phyloP scores from a whole-genome alignment of 345 rosid species.

The Kandelia obovata region DNA sequence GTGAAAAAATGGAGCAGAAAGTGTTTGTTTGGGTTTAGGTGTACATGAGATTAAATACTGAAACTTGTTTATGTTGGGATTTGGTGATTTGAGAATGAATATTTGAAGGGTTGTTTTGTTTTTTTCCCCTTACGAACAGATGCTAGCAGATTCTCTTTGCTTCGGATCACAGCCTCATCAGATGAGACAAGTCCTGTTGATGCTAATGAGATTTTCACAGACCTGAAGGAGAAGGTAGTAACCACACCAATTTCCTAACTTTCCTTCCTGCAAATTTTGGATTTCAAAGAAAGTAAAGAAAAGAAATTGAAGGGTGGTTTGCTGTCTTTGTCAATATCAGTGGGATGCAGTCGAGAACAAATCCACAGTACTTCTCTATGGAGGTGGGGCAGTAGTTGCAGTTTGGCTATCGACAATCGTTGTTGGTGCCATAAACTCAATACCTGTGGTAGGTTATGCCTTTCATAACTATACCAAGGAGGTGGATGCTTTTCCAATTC shows the following conservation, averaged over 20 bases:
- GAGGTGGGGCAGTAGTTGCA: constrained; percentile 92
- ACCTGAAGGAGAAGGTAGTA: constrained; percentile 87
- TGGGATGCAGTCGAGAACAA: constrained; percentile 97
- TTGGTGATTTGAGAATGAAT: background rate
- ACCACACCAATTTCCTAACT: background rate
- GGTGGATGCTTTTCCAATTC: background rate
- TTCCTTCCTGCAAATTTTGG: background rate
- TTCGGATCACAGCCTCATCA: constrained; percentile 60
- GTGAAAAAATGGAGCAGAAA: no score
- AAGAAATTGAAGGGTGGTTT: constrained; percentile 8
- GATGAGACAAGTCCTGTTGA: constrained; percentile 60
- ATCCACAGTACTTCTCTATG: constrained; percentile 75
- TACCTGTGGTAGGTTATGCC: constrained; percentile 64
- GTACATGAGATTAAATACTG: no score
- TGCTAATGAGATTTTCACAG: constrained; percentile 64
- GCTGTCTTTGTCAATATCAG: constrained; percentile 31
- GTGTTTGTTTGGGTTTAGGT: no score
- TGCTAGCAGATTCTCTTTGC: constrained; percentile 42
- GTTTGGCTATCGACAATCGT: constrained; percentile 83
- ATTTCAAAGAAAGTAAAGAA: background rate
- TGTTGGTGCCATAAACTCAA: constrained; percentile 91
- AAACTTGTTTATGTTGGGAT: no score
- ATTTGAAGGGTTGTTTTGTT: background rate
- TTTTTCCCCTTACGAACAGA: constrained; percentile 26
- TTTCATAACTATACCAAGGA: background rate